A percentile compares a stretch with the other conserved stretches of the same genome.
phyloP scores from a whole-genome alignment of 2,329 filamentous ascomycete species.

The Parascedosporium putredinis region DNA sequence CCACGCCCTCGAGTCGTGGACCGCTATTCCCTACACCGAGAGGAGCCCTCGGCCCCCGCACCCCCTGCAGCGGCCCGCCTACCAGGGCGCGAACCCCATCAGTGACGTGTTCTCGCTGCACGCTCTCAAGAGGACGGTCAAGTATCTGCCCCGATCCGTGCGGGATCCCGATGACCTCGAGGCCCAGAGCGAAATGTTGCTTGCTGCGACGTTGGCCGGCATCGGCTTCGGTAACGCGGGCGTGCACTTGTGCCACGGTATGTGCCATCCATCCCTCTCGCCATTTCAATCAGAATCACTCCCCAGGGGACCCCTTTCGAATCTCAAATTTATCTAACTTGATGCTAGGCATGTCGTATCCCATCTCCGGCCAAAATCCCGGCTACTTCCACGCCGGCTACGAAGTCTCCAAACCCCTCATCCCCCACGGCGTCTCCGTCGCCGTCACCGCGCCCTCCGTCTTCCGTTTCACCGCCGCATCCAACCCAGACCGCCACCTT shows the following conservation, averaged over 20 bases:
- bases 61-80: constrained; percentile 82
- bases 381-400: constrained; percentile 84
- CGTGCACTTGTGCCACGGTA: constrained; percentile 65
- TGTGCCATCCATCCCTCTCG: constrained; percentile 13
- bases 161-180: constrained; percentile 83
- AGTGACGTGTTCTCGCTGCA: constrained; percentile 93
- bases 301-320: too few relatives aligned
- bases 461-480: constrained; percentile 84
- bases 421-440: constrained; percentile 92
- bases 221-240: constrained; percentile 97
- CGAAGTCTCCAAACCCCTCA: constrained; percentile 62
- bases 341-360: constrained; percentile 76
- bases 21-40: constrained; percentile 88
- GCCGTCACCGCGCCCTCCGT: constrained; percentile 89
- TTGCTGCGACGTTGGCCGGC: constrained; percentile 86
- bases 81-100: constrained; percentile 96
- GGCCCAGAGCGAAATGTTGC: constrained; percentile 89
- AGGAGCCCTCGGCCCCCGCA: constrained; percentile 75
- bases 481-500: constrained; percentile 86
- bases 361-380: constrained; percentile 90
- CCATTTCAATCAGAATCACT: neutral
- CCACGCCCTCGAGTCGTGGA: constrained; percentile 94
- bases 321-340: too few relatives aligned
- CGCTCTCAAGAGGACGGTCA: constrained; percentile 71
- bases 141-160: constrained; percentile 84